These are phyloP conservation scores for Lyophyllum atratum DNA, from an alignment of 768 basidiomycete species.

Conservation along the genomic window DNA sequence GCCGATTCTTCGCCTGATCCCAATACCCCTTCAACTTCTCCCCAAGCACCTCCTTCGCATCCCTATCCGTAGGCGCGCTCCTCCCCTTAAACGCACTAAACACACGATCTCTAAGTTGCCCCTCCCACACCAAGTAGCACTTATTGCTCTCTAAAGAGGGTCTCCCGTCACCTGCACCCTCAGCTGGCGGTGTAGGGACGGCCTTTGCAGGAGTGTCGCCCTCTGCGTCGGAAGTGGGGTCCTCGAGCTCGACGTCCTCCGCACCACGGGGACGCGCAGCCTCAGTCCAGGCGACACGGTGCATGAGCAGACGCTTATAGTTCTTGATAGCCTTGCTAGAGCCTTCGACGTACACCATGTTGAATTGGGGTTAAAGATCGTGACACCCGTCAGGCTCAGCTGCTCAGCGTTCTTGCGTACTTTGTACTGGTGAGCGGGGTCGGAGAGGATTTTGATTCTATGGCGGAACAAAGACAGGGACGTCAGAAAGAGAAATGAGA, in stretches of 20 bases:
- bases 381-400: slow-evolving; percentile 82
- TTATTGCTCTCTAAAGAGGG: slow-evolving; percentile 82
- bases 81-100: slow-evolving; percentile 82
- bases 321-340: slow-evolving; percentile 80
- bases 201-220: slow-evolving; percentile 38
- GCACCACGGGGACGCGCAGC: slow-evolving; percentile 76
- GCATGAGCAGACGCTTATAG: slow-evolving; percentile 85
- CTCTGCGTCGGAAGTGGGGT: slow-evolving; percentile 44
- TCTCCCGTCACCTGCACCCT: slow-evolving; percentile 29
- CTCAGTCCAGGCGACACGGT: slow-evolving; percentile 94
- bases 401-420: slow-evolving; percentile 97
- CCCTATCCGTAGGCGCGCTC: slow-evolving; percentile 80
- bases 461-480: not conserved
- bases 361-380: slow-evolving; percentile 88
- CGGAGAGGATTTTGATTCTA: slow-evolving; percentile 86
- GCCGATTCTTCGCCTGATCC: slow-evolving; percentile 94
- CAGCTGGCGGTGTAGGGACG: slow-evolving; percentile 24
- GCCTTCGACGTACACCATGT: slow-evolving; percentile 93
- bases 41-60: slow-evolving; percentile 86
- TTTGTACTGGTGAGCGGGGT: slow-evolving; percentile 94
- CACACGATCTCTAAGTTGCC: slow-evolving; percentile 77
- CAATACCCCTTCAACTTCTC: slow-evolving; percentile 86
- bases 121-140: slow-evolving; percentile 94
- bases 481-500: not conserved
- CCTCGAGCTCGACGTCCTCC: slow-evolving; percentile 70